Evolutionary conservation across 148 eudicot genomes (phyloP).

Genomic region (Pouteria glomerata): DNA sequence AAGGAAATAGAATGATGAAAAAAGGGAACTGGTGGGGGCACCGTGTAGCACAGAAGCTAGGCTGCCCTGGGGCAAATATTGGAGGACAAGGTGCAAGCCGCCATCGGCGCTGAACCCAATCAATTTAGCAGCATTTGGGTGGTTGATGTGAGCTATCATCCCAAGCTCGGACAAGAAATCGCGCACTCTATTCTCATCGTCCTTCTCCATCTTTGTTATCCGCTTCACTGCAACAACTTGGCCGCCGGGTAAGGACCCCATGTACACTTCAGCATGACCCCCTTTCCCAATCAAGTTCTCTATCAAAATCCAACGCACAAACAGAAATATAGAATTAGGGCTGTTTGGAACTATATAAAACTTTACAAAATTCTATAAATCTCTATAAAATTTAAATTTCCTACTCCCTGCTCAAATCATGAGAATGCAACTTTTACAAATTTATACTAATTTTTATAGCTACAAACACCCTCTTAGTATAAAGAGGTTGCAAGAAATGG

Average conservation of each 20-base stretch:
- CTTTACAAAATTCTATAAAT: too few species aligned
- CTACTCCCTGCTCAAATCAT: too few species aligned
- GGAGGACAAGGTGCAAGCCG: slow-evolving; percentile 82
- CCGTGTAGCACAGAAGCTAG: slow-evolving; percentile 73
- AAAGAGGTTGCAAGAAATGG: too few species aligned
- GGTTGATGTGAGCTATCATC: slow-evolving; percentile 87
- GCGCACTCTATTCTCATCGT: slow-evolving; percentile 56
- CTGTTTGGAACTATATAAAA: too few species aligned
- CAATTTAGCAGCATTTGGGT: slow-evolving; percentile 71
- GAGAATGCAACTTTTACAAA: too few species aligned
- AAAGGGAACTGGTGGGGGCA: slow-evolving; percentile 9
- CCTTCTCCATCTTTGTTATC: slow-evolving; percentile 40
- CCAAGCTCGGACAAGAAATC: slow-evolving; percentile 94
- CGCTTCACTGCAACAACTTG: slow-evolving; percentile 22
- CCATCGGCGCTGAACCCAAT: slow-evolving; percentile 65
- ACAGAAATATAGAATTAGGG: neutral
- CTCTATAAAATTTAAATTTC: too few species aligned
- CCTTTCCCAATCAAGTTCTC: slow-evolving; percentile 66
- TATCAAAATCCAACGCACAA: slow-evolving; percentile 18
- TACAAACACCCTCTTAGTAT: too few species aligned
- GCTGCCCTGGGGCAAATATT: slow-evolving; percentile 68
- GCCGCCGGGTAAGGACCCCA: slow-evolving; percentile 51
- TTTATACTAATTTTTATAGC: too few species aligned
- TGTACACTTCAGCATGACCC: slow-evolving; percentile 71
- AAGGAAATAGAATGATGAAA: neutral